These are phyloP conservation scores for Phytophthora melonis DNA, from an alignment of 352 stramenopile genomes.

Conservation along the genomic window DNA sequence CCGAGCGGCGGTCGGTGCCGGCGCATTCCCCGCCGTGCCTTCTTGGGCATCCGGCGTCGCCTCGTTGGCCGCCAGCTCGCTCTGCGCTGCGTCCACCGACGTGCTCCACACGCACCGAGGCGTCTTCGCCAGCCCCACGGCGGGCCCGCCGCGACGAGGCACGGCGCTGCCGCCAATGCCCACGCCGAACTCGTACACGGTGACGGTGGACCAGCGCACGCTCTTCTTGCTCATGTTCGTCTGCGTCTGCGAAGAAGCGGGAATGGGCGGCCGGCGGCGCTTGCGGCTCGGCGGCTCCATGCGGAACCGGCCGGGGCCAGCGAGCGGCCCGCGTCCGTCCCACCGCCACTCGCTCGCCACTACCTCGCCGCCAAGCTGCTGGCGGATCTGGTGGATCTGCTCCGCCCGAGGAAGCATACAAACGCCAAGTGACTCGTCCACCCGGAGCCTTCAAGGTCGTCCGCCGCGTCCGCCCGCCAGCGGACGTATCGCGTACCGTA, in stretches of 20 bases:
- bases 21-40: background rate
- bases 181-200: constrained; percentile 66
- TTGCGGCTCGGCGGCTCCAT: constrained; percentile 14
- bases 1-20: background rate
- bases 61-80: background rate
- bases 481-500: constrained; percentile 36
- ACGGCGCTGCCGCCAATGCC: constrained; percentile 54
- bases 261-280: background rate
- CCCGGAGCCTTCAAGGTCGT: constrained; percentile 1
- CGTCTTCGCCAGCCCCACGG: constrained; percentile 46
- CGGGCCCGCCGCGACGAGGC: constrained; percentile 53
- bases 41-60: background rate
- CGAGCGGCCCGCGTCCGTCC: constrained; percentile 5
- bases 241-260: background rate
- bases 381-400: constrained; percentile 21
- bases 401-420: constrained; percentile 17
- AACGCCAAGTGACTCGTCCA: constrained; percentile 5
- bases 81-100: constrained; percentile 35
- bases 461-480: constrained; percentile 15
- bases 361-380: background rate
- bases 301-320: background rate
- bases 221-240: constrained; percentile 17
- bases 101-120: constrained; percentile 32
- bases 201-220: constrained; percentile 61
- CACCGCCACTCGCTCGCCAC: constrained; percentile 15